Evolutionary conservation across 2,329 filamentous ascomycete species (phyloP).

Genomic region (Colletotrichum phormii): DNA sequence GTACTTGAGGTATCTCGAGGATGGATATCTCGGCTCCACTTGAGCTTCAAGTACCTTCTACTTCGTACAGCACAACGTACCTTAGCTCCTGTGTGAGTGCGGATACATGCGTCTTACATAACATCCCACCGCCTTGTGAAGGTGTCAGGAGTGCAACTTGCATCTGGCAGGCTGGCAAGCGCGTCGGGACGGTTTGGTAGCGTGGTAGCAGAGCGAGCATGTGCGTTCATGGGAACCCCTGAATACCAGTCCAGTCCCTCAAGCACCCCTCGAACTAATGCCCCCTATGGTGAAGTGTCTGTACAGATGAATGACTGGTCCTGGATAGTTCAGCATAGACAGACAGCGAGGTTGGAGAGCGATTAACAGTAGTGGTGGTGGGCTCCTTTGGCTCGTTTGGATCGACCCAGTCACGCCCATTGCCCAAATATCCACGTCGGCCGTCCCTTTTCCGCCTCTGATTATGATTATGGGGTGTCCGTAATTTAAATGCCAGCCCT

Average conservation of each 20-base stretch:
- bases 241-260: conserved; percentile 15
- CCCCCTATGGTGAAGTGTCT: neutral
- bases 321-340: neutral
- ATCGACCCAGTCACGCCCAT: conserved; percentile 19
- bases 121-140: neutral
- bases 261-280: conserved; percentile 2
- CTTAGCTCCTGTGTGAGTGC: neutral
- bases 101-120: neutral
- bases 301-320: neutral
- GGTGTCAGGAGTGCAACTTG: neutral
- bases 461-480: conserved; percentile 35
- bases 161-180: conserved; percentile 4
- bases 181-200: conserved; percentile 20
- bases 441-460: conserved; percentile 5
- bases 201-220: conserved; percentile 20
- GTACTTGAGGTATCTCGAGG: too few species aligned
- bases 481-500: conserved; percentile 37
- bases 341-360: too few species aligned
- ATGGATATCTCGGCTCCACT: neutral
- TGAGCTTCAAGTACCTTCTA: neutral
- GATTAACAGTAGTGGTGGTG: neutral
- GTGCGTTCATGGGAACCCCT: conserved; percentile 35
- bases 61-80: too few species aligned
- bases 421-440: neutral
- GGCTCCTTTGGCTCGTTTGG: conserved; percentile 6